These are phyloP conservation scores for Sclerotinia minor DNA, from an alignment of 2,329 filamentous ascomycete genomes.

Conservation along the genomic window DNA sequence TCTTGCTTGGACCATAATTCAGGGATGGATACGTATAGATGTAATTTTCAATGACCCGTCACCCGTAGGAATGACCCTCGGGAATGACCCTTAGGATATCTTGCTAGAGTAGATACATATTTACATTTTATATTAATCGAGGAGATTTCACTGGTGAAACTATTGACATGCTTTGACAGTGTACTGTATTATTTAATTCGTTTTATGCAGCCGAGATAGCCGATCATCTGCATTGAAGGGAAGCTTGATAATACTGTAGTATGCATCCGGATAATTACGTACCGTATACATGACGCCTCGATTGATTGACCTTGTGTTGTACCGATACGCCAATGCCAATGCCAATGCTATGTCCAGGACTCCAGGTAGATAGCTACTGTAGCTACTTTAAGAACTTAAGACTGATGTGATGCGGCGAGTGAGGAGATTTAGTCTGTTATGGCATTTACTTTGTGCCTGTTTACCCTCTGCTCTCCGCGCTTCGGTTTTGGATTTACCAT, in stretches of 20 bases:
- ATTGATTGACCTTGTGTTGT: background rate
- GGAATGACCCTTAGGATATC: background rate
- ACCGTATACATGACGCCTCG: background rate
- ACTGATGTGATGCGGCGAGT: background rate
- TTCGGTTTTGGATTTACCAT: background rate
- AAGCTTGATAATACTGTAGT: too few species aligned
- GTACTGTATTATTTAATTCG: background rate
- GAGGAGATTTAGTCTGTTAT: background rate
- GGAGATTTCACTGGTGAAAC: background rate
- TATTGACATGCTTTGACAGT: background rate
- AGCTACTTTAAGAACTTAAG: too few species aligned
- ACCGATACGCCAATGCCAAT: background rate
- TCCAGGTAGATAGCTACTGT: too few species aligned
- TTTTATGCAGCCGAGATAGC: constrained; percentile 7
- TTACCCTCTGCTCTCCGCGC: background rate
- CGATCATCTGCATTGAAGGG: background rate
- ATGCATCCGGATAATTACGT: background rate
- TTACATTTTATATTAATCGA: background rate
- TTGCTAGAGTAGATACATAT: background rate
- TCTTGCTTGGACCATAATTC: background rate
- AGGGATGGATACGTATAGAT: background rate
- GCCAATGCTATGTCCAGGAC: too few species aligned
- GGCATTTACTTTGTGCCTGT: background rate
- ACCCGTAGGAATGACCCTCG: too few species aligned
- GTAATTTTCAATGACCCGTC: background rate